Evolutionary conservation across 2,329 filamentous ascomycete species (phyloP).

Genomic region (Coniosporium tulheliwenetii): DNA sequence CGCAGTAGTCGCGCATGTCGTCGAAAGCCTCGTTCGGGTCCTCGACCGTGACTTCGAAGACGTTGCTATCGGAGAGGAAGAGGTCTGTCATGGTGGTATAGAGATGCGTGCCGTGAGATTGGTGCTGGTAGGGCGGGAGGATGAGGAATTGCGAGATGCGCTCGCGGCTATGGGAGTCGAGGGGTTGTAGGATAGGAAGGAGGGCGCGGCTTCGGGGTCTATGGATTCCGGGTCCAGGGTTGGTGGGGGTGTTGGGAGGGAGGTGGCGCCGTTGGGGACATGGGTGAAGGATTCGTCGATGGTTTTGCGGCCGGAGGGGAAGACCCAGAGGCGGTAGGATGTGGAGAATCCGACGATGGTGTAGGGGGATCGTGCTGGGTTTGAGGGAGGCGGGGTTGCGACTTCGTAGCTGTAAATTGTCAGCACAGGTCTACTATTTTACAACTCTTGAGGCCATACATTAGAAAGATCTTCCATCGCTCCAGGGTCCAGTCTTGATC

Average conservation of each 20-base stretch:
- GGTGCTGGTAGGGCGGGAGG: conserved; percentile 70
- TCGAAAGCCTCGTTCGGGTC: conserved; percentile 84
- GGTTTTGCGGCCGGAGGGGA: conserved; percentile 21
- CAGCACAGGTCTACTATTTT: background rate
- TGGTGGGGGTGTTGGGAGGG: background rate
- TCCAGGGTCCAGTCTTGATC: conserved; percentile 57
- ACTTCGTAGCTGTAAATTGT: conserved; percentile 9
- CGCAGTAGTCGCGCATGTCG: conserved; percentile 59
- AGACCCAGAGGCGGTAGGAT: conserved; percentile 70
- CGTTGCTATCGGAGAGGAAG: conserved; percentile 50
- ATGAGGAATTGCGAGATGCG: conserved; percentile 90
- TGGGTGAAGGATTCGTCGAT: conserved; percentile 15
- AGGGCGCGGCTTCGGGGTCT: conserved; percentile 12
- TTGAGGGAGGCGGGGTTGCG: conserved; percentile 11
- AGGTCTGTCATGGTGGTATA: conserved; percentile 66
- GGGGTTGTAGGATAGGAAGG: conserved; percentile 16
- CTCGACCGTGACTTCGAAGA: conserved; percentile 79
- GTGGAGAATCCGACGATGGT: conserved; percentile 80
- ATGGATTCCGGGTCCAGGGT: conserved; percentile 3
- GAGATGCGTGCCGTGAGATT: conserved; percentile 63
- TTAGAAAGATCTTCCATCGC: conserved; percentile 83
- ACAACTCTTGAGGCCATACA: conserved; percentile 33
- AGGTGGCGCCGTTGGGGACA: conserved; percentile 14
- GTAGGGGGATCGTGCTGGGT: conserved; percentile 43
- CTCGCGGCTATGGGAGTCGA: conserved; percentile 56